Conservation (phyloP, 176 grass and related monocot genomes). For the Areca catechu region DNA sequence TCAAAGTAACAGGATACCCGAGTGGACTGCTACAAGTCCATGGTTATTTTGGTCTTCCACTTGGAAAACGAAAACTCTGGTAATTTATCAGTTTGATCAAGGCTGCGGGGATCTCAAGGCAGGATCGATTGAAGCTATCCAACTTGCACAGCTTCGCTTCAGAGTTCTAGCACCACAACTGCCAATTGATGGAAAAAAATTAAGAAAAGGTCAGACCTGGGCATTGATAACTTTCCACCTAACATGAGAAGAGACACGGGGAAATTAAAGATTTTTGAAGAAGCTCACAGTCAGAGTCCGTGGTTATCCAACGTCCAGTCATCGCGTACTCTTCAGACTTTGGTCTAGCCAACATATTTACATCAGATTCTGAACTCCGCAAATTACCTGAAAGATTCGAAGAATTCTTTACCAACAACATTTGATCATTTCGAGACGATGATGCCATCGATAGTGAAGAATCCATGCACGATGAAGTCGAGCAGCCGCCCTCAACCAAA, state of each 20-base stretch:
- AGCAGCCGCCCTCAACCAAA: conserved; percentile 12
- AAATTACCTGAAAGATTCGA: conserved; percentile 21
- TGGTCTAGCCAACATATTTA: not conserved
- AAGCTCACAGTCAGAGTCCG: conserved; percentile 46
- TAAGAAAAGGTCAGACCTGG: not conserved
- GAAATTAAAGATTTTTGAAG: conserved; percentile 3
- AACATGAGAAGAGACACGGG: not conserved
- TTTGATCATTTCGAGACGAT: conserved; percentile 4
- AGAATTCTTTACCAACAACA: conserved; percentile 1
- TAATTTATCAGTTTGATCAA: too few species aligned
- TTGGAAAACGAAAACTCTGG: too few species aligned
- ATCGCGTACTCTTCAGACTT: conserved; percentile 9
- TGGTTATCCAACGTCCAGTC: conserved; percentile 44
- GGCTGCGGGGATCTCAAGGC: conserved; percentile 11
- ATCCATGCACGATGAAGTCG: conserved; percentile 11
- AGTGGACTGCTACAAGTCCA: too few species aligned
- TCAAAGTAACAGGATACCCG: too few species aligned
- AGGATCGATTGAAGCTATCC: conserved; percentile 4
- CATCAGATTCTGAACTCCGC: not conserved
- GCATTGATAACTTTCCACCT: not conserved
- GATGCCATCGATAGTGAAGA: not conserved
- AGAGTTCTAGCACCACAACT: conserved; percentile 46
- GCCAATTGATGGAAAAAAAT: conserved; percentile 15
- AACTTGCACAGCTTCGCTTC: not conserved
- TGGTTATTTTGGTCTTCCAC: too few species aligned